A percentile compares a stretch with the other conserved stretches of the same genome.
Conservation (phyloP, 2,329 filamentous ascomycete species). For the Parafenestella ontariensis region DNA sequence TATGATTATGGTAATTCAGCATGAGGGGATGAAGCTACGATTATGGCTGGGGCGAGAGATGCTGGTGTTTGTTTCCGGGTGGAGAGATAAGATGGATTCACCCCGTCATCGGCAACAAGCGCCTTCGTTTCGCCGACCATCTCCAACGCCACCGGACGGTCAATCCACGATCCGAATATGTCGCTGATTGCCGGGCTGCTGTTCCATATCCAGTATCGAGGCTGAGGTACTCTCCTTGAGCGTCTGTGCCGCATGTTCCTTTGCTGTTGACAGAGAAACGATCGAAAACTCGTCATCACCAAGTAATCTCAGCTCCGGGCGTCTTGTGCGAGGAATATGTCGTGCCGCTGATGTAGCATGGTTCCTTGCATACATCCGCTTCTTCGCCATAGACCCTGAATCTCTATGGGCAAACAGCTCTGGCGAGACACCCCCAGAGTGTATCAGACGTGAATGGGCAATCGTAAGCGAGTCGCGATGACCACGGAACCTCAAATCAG, state of each 20-base stretch:
- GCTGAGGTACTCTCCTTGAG: constrained; percentile 11
- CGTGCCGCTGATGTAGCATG: constrained; percentile 9
- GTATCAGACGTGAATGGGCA: constrained; percentile 35
- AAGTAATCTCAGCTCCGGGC: too few relatives aligned
- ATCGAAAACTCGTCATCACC: too few relatives aligned
- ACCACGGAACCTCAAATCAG: constrained; percentile 34
- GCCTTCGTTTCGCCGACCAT: too few relatives aligned
- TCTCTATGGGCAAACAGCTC: constrained; percentile 33
- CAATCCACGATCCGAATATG: constrained; percentile 29
- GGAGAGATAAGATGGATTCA: too few relatives aligned
- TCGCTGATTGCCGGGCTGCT: constrained; percentile 1
- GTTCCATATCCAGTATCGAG: constrained; percentile 10
- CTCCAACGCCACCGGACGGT: too few relatives aligned
- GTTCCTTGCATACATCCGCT: constrained; percentile 34
- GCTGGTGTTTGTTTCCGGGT: too few relatives aligned
- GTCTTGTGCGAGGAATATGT: not conserved
- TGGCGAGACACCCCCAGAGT: constrained; percentile 19
- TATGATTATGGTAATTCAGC: too few relatives aligned
- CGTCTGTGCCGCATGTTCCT: constrained; percentile 16
- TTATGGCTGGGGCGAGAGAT: too few relatives aligned
- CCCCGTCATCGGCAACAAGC: too few relatives aligned
- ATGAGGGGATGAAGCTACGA: too few relatives aligned
- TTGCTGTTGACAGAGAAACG: too few relatives aligned
- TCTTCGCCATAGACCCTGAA: constrained; percentile 33
- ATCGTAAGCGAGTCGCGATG: constrained; percentile 44